Conservation (phyloP, 1,284 basidiomycete species). For the Trametes hirsuta region DNA sequence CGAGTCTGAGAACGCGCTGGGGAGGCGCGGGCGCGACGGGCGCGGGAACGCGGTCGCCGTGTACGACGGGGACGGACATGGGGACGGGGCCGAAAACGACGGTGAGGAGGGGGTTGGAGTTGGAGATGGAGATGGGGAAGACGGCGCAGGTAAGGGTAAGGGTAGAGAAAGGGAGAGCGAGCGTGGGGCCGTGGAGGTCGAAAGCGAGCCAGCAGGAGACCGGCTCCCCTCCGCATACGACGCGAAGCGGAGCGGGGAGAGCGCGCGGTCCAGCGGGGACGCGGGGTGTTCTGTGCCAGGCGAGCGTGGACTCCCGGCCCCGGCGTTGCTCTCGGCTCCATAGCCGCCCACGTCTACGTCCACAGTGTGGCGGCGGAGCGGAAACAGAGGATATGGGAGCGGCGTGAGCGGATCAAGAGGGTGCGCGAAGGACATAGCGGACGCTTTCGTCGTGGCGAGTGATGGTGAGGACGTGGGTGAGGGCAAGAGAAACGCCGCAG, state of each 20-base stretch:
- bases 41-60: not conserved
- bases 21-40: not conserved
- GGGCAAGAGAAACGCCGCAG: not conserved
- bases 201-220: not conserved
- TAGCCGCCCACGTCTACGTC: too few relatives aligned
- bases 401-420: slow-evolving; percentile 4
- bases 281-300: slow-evolving; percentile 5
- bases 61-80: not conserved
- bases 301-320: too few relatives aligned
- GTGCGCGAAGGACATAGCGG: too few relatives aligned
- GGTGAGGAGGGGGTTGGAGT: not conserved
- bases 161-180: too few relatives aligned
- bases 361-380: not conserved
- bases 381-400: not conserved
- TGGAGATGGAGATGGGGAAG: too few relatives aligned
- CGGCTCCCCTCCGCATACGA: not conserved
- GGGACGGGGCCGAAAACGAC: not conserved
- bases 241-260: slow-evolving; percentile 18
- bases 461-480: not conserved
- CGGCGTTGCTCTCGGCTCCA: too few relatives aligned
- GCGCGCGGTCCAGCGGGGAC: slow-evolving; percentile 10
- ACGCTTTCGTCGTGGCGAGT: not conserved
- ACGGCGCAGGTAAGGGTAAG: too few relatives aligned
- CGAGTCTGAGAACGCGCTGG: slow-evolving; percentile 4
- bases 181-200: not conserved